phyloP scores from a whole-genome alignment of 1,284 basidiomycete species.

The Heterobasidion irregulare region DNA sequence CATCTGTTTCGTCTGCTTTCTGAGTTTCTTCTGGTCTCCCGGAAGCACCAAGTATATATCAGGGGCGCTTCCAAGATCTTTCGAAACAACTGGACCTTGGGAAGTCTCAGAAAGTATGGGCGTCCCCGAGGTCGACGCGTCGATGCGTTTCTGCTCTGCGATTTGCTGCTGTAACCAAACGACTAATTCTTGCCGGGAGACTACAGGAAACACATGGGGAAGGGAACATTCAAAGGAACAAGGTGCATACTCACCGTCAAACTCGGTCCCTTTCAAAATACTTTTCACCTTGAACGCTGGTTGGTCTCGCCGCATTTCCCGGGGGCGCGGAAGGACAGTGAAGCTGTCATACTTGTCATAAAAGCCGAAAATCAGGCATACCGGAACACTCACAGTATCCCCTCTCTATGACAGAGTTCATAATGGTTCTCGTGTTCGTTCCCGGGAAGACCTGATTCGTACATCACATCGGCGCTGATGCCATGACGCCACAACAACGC shows the following conservation, averaged over 20 bases:
- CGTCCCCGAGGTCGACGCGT: conserved; percentile 52
- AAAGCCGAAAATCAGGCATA: background rate
- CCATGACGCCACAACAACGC: conserved; percentile 73
- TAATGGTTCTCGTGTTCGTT: conserved; percentile 55
- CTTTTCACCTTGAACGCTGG: conserved; percentile 76
- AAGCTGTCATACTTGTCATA: conserved; percentile 36
- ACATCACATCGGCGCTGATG: conserved; percentile 85
- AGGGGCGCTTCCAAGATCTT: conserved; percentile 32
- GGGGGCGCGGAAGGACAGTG: conserved; percentile 60
- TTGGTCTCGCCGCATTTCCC: conserved; percentile 47
- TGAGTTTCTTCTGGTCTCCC: conserved; percentile 63
- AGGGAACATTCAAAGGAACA: background rate
- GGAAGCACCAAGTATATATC: conserved; percentile 63
- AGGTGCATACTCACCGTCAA: conserved; percentile 42
- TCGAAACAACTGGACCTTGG: conserved; percentile 23
- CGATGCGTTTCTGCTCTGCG: conserved; percentile 69
- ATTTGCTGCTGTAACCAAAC: conserved; percentile 68
- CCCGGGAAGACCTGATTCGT: conserved; percentile 60
- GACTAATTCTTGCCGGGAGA: conserved; percentile 64
- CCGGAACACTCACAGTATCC: conserved; percentile 57
- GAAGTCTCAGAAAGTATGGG: conserved; percentile 29
- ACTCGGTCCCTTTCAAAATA: conserved; percentile 65
- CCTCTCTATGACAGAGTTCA: conserved; percentile 64
- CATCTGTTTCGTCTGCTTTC: conserved; percentile 63
- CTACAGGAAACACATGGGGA: conserved; percentile 22